Percentiles rank a stretch among this genome's conserved stretches.
Conservation (phyloP, 306 rosid species). For the Oxytropis ochrocephala region DNA sequence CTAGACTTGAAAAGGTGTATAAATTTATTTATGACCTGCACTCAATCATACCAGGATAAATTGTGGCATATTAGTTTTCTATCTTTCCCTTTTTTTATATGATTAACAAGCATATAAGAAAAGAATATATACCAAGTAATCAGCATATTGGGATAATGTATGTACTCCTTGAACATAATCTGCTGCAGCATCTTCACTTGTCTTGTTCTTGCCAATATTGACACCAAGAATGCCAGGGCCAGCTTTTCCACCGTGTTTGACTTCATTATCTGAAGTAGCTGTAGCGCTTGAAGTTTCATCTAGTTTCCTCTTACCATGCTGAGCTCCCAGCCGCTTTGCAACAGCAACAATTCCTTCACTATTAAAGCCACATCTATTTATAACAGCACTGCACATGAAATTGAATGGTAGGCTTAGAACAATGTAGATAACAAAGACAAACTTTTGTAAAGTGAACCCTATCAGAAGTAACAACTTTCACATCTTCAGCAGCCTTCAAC, state of each 20-base stretch:
- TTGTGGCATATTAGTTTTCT: background rate
- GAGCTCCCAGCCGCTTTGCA: slow-evolving; percentile 88
- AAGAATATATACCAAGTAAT: slow-evolving; percentile 65
- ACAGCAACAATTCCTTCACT: slow-evolving; percentile 96
- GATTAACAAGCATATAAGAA: background rate
- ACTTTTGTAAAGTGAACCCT: background rate
- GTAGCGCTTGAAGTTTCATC: slow-evolving; percentile 72
- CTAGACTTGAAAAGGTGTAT: background rate
- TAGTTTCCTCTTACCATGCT: slow-evolving; percentile 91
- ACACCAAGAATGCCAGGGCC: slow-evolving; percentile 99
- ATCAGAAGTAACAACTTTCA: slow-evolving; percentile 7
- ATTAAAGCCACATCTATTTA: slow-evolving; percentile 94
- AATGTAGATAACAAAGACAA: background rate
- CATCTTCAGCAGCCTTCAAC: slow-evolving; percentile 10
- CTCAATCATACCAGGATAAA: background rate
- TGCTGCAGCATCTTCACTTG: slow-evolving; percentile 92
- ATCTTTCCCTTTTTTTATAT: background rate
- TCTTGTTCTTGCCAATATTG: slow-evolving; percentile 94
- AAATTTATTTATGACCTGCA: background rate
- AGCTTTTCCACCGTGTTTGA: slow-evolving; percentile 85
- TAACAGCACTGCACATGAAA: slow-evolving; percentile 66
- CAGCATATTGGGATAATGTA: slow-evolving; percentile 95
- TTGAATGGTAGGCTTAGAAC: slow-evolving; percentile 4
- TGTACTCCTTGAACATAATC: slow-evolving; percentile 98
- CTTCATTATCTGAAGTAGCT: slow-evolving; percentile 56